Evolutionary conservation across 495 filamentous ascomycete species (phyloP).

Genomic region (Podospora didyma): DNA sequence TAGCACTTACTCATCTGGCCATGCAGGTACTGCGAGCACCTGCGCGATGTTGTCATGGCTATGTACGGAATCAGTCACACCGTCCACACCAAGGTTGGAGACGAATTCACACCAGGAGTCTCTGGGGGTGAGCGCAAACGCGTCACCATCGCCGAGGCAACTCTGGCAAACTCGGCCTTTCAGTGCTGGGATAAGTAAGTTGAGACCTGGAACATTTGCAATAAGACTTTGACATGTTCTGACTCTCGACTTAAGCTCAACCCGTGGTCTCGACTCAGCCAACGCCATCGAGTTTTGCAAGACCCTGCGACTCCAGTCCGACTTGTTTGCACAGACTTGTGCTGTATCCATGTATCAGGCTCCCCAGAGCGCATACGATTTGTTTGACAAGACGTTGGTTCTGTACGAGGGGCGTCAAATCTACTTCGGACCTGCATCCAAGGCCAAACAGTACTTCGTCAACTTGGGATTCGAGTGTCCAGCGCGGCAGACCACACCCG

Average conservation of each 20-base stretch:
- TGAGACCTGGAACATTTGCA: background rate
- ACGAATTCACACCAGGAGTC: conserved; percentile 75
- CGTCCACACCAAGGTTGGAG: conserved; percentile 71
- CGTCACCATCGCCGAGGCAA: conserved; percentile 73
- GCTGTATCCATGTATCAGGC: conserved; percentile 82
- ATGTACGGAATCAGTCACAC: conserved; percentile 75
- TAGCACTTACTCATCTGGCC: conserved; percentile 17
- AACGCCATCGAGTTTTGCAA: conserved; percentile 77
- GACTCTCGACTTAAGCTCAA: conserved; percentile 39
- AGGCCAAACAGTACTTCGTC: conserved; percentile 65
- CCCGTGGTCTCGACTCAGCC: conserved; percentile 73
- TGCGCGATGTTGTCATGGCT: conserved; percentile 74
- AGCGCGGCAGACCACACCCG: conserved; percentile 66
- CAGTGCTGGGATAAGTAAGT: conserved; percentile 74
- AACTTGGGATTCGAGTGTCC: conserved; percentile 74
- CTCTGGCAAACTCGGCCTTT: conserved; percentile 59
- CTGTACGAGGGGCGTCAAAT: conserved; percentile 83
- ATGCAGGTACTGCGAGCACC: conserved; percentile 57
- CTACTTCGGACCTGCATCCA: conserved; percentile 62
- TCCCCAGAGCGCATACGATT: conserved; percentile 69
- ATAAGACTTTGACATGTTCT: background rate
- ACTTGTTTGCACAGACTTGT: conserved; percentile 60
- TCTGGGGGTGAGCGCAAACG: conserved; percentile 81
- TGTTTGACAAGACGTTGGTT: conserved; percentile 74
- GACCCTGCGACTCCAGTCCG: conserved; percentile 61